A percentile compares a stretch with the other conserved stretches of the same genome.
Evolutionary conservation across 2,329 filamentous ascomycete genomes (phyloP).

Genomic region (Fusarium sp.): DNA sequence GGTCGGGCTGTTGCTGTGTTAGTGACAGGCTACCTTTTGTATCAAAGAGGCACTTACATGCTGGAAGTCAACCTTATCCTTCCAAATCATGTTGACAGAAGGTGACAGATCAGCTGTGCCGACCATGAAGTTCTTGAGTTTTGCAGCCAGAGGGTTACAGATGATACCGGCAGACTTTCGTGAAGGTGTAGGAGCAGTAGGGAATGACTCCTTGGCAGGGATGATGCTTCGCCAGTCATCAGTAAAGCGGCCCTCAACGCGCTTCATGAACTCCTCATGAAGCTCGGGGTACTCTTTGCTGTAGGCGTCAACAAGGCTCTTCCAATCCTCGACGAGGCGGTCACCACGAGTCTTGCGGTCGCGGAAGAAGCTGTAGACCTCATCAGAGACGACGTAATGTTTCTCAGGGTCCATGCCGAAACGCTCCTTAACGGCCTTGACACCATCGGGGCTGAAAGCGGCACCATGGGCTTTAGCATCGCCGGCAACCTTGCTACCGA

Average conservation of each 20-base stretch:
- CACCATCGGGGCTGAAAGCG: conserved; percentile 65
- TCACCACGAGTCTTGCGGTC: conserved; percentile 58
- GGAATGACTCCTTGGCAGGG: conserved; percentile 57
- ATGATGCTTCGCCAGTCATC: conserved; percentile 62
- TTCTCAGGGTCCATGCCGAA: conserved; percentile 52
- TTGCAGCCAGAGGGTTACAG: conserved; percentile 63
- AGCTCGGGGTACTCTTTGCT: conserved; percentile 61
- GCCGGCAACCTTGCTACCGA: conserved; percentile 62
- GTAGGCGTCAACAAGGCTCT: conserved; percentile 57
- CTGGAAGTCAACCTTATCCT: conserved; percentile 63
- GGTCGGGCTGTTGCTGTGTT: conserved; percentile 46
- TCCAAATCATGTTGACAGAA: conserved; percentile 68
- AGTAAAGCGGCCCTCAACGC: conserved; percentile 61
- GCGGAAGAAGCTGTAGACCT: conserved; percentile 63
- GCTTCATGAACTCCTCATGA: conserved; percentile 59
- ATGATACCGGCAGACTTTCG: conserved; percentile 61
- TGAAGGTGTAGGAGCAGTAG: conserved; percentile 60
- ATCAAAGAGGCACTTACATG: conserved; percentile 44
- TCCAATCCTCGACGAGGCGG: conserved; percentile 61
- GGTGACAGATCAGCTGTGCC: conserved; percentile 65
- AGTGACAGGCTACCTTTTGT: neutral
- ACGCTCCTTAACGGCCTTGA: conserved; percentile 54
- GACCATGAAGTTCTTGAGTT: conserved; percentile 62
- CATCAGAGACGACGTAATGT: conserved; percentile 54
- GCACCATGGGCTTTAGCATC: conserved; percentile 68